Conservation (phyloP, 1,284 basidiomycete species). For the Pseudozyma sp. region DNA sequence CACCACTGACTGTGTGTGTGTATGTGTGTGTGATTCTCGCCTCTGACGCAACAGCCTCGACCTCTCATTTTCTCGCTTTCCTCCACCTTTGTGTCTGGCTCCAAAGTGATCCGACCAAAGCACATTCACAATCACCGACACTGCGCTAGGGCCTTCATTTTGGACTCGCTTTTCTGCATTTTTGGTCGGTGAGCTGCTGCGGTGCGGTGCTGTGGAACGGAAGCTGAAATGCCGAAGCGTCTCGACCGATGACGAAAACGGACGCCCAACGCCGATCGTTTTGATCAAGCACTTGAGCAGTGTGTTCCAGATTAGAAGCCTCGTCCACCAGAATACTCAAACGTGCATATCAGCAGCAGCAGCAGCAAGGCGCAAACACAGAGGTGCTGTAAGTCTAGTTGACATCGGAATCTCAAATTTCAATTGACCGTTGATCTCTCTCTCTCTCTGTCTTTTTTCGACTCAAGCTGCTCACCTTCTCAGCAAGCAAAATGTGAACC, state of each 20-base stretch:
- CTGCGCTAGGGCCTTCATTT: constrained; percentile 2
- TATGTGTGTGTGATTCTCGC: constrained; percentile 1
- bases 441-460: too few species aligned
- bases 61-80: neutral
- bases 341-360: constrained; percentile 3
- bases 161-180: neutral
- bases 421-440: too few species aligned
- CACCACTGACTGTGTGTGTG: neutral
- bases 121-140: too few species aligned
- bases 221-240: constrained; percentile 26
- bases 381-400: too few species aligned
- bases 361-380: too few species aligned
- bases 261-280: constrained; percentile 8
- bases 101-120: neutral
- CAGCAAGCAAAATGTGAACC: too few species aligned
- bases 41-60: constrained; percentile 21
- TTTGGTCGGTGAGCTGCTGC: too few species aligned
- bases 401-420: too few species aligned
- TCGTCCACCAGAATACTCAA: constrained; percentile 15
- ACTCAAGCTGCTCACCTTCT: too few species aligned
- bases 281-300: constrained; percentile 9
- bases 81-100: constrained; percentile 9
- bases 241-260: constrained; percentile 28
- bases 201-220: constrained; percentile 1
- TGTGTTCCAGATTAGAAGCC: constrained; percentile 23